Evolutionary conservation across 2,329 filamentous ascomycete genomes (phyloP).

Genomic region (Penicillium sp.): DNA sequence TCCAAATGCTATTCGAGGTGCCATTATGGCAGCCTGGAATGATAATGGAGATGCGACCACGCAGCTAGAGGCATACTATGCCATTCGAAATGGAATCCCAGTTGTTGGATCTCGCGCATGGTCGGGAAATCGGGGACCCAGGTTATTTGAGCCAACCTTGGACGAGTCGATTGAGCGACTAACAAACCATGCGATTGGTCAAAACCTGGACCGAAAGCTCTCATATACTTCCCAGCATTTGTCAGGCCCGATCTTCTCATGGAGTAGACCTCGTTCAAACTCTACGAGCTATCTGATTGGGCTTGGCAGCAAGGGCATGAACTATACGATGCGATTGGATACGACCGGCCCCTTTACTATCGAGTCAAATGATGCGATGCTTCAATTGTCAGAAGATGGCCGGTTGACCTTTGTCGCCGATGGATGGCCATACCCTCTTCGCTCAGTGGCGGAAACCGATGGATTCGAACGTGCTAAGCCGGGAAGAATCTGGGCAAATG

Average conservation of each 20-base stretch:
- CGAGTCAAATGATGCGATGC: constrained; percentile 41
- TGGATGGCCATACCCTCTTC: constrained; percentile 48
- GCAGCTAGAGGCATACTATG: constrained; percentile 50
- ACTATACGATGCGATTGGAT: constrained; percentile 52
- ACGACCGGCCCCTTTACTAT: constrained; percentile 46
- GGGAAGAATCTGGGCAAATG: constrained; percentile 52
- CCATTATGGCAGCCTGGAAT: constrained; percentile 52
- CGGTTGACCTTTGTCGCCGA: constrained; percentile 44
- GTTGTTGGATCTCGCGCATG: constrained; percentile 52
- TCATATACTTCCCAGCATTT: background rate
- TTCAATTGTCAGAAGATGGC: constrained; percentile 35
- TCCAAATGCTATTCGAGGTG: constrained; percentile 43
- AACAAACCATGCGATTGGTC: constrained; percentile 41
- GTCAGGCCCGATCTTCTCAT: constrained; percentile 30
- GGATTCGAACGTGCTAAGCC: constrained; percentile 47
- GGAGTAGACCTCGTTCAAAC: constrained; percentile 32
- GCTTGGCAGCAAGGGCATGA: constrained; percentile 51
- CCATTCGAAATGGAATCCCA: constrained; percentile 48
- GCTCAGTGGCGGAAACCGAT: constrained; percentile 40
- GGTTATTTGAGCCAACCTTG: constrained; percentile 40
- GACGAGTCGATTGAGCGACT: constrained; percentile 40
- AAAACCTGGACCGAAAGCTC: constrained; percentile 45
- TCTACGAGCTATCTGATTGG: constrained; percentile 30
- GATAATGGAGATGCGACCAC: constrained; percentile 52
- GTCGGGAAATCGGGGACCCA: constrained; percentile 45